Evolutionary conservation across 345 rosid species (phyloP).

Genomic region (Crucihimalaya himalaica): DNA sequence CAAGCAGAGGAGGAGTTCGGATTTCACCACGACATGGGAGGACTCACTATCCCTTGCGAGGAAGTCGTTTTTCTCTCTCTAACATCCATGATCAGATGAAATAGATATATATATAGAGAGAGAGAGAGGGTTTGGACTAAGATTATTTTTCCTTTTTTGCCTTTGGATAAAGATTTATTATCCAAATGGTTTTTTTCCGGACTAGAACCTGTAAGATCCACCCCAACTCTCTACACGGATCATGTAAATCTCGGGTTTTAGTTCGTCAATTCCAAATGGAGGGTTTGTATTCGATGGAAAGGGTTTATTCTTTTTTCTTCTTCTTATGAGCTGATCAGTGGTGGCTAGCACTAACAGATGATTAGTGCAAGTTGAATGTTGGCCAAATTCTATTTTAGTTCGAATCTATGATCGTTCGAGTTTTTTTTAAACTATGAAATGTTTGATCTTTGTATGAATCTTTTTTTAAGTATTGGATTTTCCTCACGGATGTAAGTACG

Average conservation of each 20-base stretch:
- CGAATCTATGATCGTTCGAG: constrained; percentile 32
- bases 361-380: constrained; percentile 32
- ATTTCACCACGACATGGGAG: constrained; percentile 85
- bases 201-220: constrained; percentile 36
- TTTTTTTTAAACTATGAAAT: constrained; percentile 39
- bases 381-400: not conserved
- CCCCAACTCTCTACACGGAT: constrained; percentile 17
- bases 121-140: constrained; percentile 22
- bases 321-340: constrained; percentile 29
- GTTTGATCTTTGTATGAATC: constrained; percentile 25
- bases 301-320: not conserved
- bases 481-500: constrained; percentile 26
- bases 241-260: constrained; percentile 38
- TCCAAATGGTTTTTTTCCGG: constrained; percentile 37
- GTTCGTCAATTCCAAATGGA: constrained; percentile 31
- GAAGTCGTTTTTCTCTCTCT: constrained; percentile 57
- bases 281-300: constrained; percentile 19
- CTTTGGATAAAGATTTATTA: constrained; percentile 37
- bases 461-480: constrained; percentile 11
- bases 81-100: constrained; percentile 35
- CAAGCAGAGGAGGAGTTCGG: constrained; percentile 98
- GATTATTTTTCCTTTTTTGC: constrained; percentile 28
- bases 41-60: constrained; percentile 89
- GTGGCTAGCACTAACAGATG: constrained; percentile 20
- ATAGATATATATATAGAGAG: constrained; percentile 7